Percentiles rank a stretch among this genome's conserved stretches.
Evolutionary conservation across 2,329 filamentous ascomycete genomes (phyloP).

Genomic region (Neonectria ditissima): DNA sequence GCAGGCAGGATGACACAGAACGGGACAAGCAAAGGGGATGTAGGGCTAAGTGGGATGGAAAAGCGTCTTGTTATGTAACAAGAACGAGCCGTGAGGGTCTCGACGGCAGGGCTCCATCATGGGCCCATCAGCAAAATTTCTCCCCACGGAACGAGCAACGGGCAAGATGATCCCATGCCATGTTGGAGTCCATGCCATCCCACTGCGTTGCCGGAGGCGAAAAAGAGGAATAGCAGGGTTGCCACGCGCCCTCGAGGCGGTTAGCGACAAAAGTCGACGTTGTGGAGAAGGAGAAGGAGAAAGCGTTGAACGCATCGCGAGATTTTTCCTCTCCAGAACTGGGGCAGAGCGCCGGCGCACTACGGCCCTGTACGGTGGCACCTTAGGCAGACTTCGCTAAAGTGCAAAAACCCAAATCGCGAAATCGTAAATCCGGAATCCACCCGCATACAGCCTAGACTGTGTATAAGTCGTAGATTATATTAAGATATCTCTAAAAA

Average conservation of each 20-base stretch:
- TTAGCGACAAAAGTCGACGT: neutral
- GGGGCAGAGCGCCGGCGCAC: neutral
- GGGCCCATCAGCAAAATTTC: slow-evolving; percentile 37
- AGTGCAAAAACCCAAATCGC: too few relatives aligned
- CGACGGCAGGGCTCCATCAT: slow-evolving; percentile 34
- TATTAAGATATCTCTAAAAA: too few relatives aligned
- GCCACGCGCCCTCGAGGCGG: neutral
- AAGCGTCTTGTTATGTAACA: slow-evolving; percentile 44
- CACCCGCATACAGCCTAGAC: too few relatives aligned
- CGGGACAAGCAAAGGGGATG: slow-evolving; percentile 5
- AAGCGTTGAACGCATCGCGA: slow-evolving; percentile 12
- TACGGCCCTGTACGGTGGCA: too few relatives aligned
- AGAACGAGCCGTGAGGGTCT: slow-evolving; percentile 20
- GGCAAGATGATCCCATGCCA: slow-evolving; percentile 14
- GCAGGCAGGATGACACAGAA: slow-evolving; percentile 9
- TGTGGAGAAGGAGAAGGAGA: neutral
- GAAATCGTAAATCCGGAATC: too few relatives aligned
- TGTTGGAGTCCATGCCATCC: neutral
- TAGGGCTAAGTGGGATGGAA: slow-evolving; percentile 42
- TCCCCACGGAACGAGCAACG: slow-evolving; percentile 29
- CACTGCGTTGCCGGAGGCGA: slow-evolving; percentile 3
- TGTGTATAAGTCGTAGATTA: too few relatives aligned
- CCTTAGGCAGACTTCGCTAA: too few relatives aligned
- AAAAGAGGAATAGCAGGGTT: too few relatives aligned
- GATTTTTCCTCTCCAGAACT: slow-evolving; percentile 5